Base-by-base conservation (phyloP, 164 flowering plant genomes). In the Aristolochia fimbriata region DNA sequence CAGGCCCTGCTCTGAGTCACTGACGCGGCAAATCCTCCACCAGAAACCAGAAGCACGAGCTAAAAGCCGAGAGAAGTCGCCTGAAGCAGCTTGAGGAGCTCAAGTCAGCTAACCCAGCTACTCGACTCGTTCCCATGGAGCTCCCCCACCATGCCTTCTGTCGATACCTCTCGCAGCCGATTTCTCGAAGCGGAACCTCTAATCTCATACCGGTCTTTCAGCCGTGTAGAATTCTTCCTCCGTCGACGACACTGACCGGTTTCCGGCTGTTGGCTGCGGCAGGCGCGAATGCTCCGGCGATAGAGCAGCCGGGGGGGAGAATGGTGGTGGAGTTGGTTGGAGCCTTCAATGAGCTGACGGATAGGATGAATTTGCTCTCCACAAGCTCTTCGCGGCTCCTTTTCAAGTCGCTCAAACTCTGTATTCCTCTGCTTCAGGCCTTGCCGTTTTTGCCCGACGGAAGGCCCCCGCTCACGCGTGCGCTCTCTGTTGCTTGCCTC, bases 251-350 rank as follows among this genome's bases (percentile, higher is more conserved):
- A 52, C 48, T 65, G 51, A 10, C 43, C 27, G 43, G 24, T 52
- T 46, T 58, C 22, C 31, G 65, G 20, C 52, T 59, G 6, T 54
- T 41, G 27, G 67, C 67, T 25, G 15, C 60, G 37, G 61, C 68
- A 30, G 58, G 21, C 22, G 25, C 17, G 16, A 15, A 60, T 58
- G 14, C 60, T 54, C 31, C 66, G 61, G 11, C 60, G 53, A 64
- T 76, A 51, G 87, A 82, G 60, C 83, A 81, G 51, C 74, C 81
- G 0, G 91, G 97, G 43, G 95, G 90, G 37, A 88, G 81, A 72
- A 86, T 86, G 92, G 95, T 91, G 67, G 90, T 81, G 65, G 91
- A 88, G 65, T 63, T 91, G 41, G 94, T 88, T 10, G 92, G 91
- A 30, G 94, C 91, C 0, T 91, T 88, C 71, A 88, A 86, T 62